Percentiles rank a stretch among this genome's conserved stretches.
These are phyloP conservation scores for Mycena rebaudengoi DNA, from an alignment of 768 basidiomycete genomes.

Conservation along the genomic window DNA sequence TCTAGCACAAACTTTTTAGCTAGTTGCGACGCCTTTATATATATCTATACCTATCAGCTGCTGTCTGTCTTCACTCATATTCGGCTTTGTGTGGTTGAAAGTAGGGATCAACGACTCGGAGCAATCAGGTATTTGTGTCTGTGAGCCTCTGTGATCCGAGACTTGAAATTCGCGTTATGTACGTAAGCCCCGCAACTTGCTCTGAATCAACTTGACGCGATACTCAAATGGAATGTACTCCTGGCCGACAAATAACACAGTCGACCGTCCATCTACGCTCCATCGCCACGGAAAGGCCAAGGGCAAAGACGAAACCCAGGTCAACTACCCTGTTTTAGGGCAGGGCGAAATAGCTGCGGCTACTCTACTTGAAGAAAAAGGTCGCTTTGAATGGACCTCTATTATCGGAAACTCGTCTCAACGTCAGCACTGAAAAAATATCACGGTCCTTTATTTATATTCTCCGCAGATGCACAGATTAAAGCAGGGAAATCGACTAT, in stretches of 20 bases:
- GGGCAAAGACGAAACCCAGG: constrained; percentile 33
- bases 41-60: not conserved
- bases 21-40: not conserved
- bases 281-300: constrained; percentile 40
- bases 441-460: constrained; percentile 4
- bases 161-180: too few species aligned
- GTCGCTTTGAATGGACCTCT: constrained; percentile 62
- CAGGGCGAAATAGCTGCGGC: constrained; percentile 64
- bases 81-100: too few species aligned
- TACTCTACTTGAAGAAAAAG: constrained; percentile 56
- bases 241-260: constrained; percentile 68
- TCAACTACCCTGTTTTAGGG: constrained; percentile 62
- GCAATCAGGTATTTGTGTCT: too few species aligned
- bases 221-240: constrained; percentile 81
- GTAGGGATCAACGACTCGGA: too few species aligned
- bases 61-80: not conserved
- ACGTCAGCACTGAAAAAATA: constrained; percentile 37
- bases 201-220: too few species aligned
- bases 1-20: not conserved
- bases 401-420: constrained; percentile 39
- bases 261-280: constrained; percentile 22
- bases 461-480: constrained; percentile 11
- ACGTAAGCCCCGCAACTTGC: too few species aligned
- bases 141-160: too few species aligned
- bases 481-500: constrained; percentile 43